A percentile compares a stretch with the other conserved stretches of the same genome.
These are phyloP conservation scores for Mortierella sp. DNA, from an alignment of 371 early-diverging fungal species.

Conservation along the genomic window DNA sequence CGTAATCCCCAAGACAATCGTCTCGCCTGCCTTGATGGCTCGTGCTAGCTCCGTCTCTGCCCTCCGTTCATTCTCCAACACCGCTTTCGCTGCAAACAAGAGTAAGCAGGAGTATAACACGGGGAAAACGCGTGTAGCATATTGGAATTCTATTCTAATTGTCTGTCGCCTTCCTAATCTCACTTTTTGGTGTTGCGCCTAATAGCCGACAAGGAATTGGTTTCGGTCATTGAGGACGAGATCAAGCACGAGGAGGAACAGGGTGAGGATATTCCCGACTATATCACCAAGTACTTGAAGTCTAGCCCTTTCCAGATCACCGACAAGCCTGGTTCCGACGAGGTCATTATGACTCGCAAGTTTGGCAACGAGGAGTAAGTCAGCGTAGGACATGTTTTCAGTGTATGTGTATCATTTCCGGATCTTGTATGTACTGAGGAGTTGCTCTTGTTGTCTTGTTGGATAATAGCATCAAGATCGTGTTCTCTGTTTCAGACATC, in stretches of 20 bases:
- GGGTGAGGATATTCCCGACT: conserved; percentile 71
- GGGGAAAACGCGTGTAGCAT: too few relatives aligned
- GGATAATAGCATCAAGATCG: conserved; percentile 76
- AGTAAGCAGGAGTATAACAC: too few relatives aligned
- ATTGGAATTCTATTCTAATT: too few relatives aligned
- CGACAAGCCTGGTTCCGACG: conserved; percentile 83
- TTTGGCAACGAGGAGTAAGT: conserved; percentile 93
- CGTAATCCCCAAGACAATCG: conserved; percentile 22
- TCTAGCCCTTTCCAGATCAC: conserved; percentile 86
- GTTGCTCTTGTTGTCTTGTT: not conserved
- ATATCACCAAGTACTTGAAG: conserved; percentile 81
- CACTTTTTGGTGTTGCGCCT: not conserved
- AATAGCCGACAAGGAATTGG: conserved; percentile 79
- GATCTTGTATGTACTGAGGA: too few relatives aligned
- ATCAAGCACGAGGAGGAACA: conserved; percentile 84
- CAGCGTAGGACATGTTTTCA: not conserved
- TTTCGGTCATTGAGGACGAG: conserved; percentile 81
- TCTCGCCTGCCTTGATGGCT: conserved; percentile 33
- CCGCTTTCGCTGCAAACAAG: conserved; percentile 43
- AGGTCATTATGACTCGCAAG: conserved; percentile 82
- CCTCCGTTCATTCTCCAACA: conserved; percentile 45
- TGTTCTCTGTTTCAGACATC: conserved; percentile 90
- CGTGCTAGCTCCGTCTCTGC: conserved; percentile 36
- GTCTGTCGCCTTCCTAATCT: too few relatives aligned
- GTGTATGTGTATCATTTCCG: too few relatives aligned